phyloP scores from a whole-genome alignment of 169 alveolate species.

The Plasmodium billcollinsi region DNA sequence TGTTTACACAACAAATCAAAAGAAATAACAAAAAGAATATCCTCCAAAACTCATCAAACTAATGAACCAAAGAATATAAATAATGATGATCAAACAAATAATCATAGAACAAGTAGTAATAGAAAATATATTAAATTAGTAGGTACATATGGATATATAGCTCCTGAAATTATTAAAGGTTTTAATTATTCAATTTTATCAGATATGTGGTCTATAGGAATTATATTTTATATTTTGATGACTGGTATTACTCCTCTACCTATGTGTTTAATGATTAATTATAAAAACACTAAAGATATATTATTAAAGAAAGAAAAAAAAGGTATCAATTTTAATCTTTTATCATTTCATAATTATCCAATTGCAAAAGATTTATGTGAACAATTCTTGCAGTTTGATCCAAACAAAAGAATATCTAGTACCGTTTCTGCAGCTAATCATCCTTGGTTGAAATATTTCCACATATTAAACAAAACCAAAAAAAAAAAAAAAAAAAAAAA shows the following conservation, averaged over 20 bases:
- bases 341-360: constrained; percentile 91
- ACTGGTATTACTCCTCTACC: constrained; percentile 94
- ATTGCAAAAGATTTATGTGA: constrained; percentile 91
- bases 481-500: too few species aligned
- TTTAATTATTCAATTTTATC: constrained; percentile 89
- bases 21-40: too few species aligned
- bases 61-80: too few species aligned
- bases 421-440: constrained; percentile 90
- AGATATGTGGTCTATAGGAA: constrained; percentile 94
- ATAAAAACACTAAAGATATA: constrained; percentile 87
- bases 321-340: constrained; percentile 91
- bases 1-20: too few species aligned
- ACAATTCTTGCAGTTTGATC: constrained; percentile 89
- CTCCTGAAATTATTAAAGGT: constrained; percentile 90
- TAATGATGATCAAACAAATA: constrained; percentile 7
- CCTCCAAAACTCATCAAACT: too few species aligned
- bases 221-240: constrained; percentile 91
- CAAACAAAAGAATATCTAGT: constrained; percentile 86
- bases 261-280: constrained; percentile 91
- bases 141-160: constrained; percentile 91
- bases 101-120: neutral
- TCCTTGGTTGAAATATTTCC: constrained; percentile 90
- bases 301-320: constrained; percentile 84
- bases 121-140: constrained; percentile 81
- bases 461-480: constrained; percentile 1